Conservation (phyloP, 208 protist genomes). For the Leishmania turanica region DNA sequence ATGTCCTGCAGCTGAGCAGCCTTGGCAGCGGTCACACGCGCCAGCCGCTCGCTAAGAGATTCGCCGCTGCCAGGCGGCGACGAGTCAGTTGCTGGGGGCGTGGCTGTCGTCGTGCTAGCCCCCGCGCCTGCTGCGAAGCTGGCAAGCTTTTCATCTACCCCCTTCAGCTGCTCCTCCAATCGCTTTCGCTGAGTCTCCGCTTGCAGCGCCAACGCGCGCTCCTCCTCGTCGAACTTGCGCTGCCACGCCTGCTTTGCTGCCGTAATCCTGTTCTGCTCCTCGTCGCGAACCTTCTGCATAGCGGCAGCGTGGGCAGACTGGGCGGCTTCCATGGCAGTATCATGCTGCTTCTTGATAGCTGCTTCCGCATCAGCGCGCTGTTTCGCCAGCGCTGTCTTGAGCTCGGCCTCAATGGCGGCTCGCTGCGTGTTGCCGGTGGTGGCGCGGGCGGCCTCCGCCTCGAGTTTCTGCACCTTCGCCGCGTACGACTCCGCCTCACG, state of each 20-base stretch:
- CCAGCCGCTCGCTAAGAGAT: slow-evolving; percentile 25
- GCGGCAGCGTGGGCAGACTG: slow-evolving; percentile 13
- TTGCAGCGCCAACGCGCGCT: slow-evolving; percentile 27
- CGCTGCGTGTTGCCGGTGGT: slow-evolving; percentile 33
- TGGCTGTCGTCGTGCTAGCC: background rate
- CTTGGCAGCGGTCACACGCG: slow-evolving; percentile 17
- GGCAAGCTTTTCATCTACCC: slow-evolving; percentile 18
- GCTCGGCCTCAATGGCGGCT: slow-evolving; percentile 23
- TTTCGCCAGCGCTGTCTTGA: slow-evolving; percentile 15
- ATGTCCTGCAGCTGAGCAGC: slow-evolving; percentile 18
- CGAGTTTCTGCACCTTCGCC: slow-evolving; percentile 32
- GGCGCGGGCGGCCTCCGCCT: slow-evolving; percentile 32
- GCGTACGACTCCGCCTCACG: slow-evolving; percentile 39
- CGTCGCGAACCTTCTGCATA: slow-evolving; percentile 17
- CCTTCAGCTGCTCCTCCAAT: slow-evolving; percentile 33
- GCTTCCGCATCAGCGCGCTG: slow-evolving; percentile 19
- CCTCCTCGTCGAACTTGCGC: slow-evolving; percentile 24
- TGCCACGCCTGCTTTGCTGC: slow-evolving; percentile 19
- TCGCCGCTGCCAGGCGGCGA: background rate
- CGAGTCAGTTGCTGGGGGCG: background rate
- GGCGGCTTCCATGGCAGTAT: slow-evolving; percentile 4
- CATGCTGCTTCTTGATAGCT: slow-evolving; percentile 12
- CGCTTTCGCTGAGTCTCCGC: slow-evolving; percentile 26
- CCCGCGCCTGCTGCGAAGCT: background rate
- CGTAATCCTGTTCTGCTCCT: slow-evolving; percentile 16